Evolutionary conservation across 352 stramenopile genomes (phyloP), one percentile per base, ranked within the genome.

Genomic region (Pythium volutum): DNA sequence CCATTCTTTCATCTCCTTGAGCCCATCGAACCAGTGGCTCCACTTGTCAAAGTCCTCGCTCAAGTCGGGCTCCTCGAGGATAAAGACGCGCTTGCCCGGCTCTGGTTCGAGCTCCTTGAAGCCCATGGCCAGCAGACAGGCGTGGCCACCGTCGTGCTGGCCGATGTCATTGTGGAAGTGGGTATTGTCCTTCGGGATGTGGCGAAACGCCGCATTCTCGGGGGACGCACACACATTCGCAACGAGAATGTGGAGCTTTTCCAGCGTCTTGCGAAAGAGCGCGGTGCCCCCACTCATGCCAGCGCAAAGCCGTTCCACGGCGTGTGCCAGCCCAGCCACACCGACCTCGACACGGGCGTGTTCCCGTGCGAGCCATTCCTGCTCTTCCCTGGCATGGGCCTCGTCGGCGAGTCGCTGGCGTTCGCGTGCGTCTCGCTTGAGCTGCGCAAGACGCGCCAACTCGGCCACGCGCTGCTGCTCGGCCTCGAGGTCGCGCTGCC

Each of bases 1-100:
- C 46, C 33, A 53, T 26, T 67, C 73, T 55, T 79, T 78, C 75
- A 92, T 81, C 31, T 71, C 77, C 59, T 86, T 91, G 14, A 95
- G 64, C 18, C 66, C 69, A 36, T 93, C 81, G 62, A 93, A 95
- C 85, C 85, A 95, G 33, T 69, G 62, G 59, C 80, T 95, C 85
- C 85, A 95, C 14, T 68, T 71, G 59, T 95, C 80, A 22, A 95
- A 62, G 65, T 95, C 85, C 53, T 76, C 69, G 7, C 72, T 76
- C 54, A 95, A 60, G 52, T 95, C 77, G 0, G 85, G 83, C 56
- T 95, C 83, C 77, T 93, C 82, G 12, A 93, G 50, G 20, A 87
- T 64, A 57, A 88, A 92, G 29, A 92, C 72, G 26, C 66, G 41
- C 39, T 70, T 75, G 18, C 67, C 62, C 25, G 77, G 53, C 62